Conservation (phyloP, 139 green algal genomes). For the Micromonas commoda region DNA sequence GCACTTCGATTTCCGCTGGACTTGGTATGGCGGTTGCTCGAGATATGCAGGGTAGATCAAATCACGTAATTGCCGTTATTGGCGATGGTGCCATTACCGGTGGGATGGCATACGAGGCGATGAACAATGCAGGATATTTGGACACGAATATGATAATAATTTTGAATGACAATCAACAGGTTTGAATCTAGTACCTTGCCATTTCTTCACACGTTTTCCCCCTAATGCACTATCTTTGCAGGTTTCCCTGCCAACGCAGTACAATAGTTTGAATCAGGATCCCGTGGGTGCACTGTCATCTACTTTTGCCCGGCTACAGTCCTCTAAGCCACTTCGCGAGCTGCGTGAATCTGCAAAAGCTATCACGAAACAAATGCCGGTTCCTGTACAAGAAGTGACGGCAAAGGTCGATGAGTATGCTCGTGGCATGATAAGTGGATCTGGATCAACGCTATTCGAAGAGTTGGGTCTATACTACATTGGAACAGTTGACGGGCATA, state of each 20-base stretch:
- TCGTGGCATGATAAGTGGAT: constrained; percentile 91
- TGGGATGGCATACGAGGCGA: constrained; percentile 98
- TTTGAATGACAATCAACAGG: constrained; percentile 99
- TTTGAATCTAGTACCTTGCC: constrained; percentile 27
- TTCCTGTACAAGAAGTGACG: constrained; percentile 77
- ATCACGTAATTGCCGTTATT: constrained; percentile 80
- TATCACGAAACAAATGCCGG: constrained; percentile 93
- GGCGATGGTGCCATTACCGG: constrained; percentile 98
- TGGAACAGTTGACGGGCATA: constrained; percentile 95
- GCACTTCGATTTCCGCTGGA: constrained; percentile 87
- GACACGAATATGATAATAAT: constrained; percentile 99
- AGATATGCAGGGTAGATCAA: constrained; percentile 16
- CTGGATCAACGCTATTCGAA: constrained; percentile 92
- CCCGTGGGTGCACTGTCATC: constrained; percentile 85
- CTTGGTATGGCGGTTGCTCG: constrained; percentile 51
- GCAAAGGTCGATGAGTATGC: constrained; percentile 99
- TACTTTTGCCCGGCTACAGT: constrained; percentile 31
- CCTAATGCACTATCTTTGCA: constrained; percentile 32
- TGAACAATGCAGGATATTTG: constrained; percentile 99
- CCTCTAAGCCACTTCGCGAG: constrained; percentile 84
- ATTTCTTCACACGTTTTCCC: background rate
- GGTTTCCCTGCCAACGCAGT: constrained; percentile 96
- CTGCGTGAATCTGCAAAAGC: constrained; percentile 89
- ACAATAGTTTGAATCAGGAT: constrained; percentile 90
- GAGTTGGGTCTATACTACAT: constrained; percentile 99